Conservation (phyloP, 2,329 filamentous ascomycete genomes). For the Dactylellina haptotyla region DNA sequence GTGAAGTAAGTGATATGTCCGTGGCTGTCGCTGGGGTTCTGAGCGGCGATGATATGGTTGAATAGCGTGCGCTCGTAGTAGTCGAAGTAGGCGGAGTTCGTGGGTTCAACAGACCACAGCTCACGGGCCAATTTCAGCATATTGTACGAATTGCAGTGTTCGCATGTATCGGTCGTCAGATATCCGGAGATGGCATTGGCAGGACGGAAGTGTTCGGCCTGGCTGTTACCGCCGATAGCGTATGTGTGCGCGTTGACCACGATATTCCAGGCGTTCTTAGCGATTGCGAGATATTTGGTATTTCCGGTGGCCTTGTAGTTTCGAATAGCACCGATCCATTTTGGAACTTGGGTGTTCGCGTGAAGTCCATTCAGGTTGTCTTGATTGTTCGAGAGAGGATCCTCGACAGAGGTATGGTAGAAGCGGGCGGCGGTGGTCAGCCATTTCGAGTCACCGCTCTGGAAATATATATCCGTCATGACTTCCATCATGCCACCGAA, state of each 20-base stretch:
- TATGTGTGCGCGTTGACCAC: constrained; percentile 65
- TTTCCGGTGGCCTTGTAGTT: constrained; percentile 66
- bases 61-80: constrained; percentile 67
- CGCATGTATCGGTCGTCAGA: constrained; percentile 65
- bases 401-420: constrained; percentile 65
- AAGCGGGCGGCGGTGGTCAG: constrained; percentile 65
- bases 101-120: constrained; percentile 64
- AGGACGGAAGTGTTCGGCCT: constrained; percentile 66
- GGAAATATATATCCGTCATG: constrained; percentile 65
- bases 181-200: constrained; percentile 65
- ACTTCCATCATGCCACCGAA: constrained; percentile 69
- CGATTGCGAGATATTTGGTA: constrained; percentile 64
- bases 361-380: constrained; percentile 66
- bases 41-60: constrained; percentile 67
- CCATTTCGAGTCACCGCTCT: constrained; percentile 65
- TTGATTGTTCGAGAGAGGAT: constrained; percentile 64
- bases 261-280: constrained; percentile 66
- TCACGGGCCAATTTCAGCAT: constrained; percentile 69
- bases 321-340: constrained; percentile 66
- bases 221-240: constrained; percentile 68
- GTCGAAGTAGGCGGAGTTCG: constrained; percentile 65
- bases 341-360: constrained; percentile 68
- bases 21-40: constrained; percentile 63
- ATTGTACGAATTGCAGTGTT: constrained; percentile 69
- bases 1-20: constrained; percentile 69